Base-by-base conservation (phyloP, 441 rosid species). In the Biscutella auriculata region DNA sequence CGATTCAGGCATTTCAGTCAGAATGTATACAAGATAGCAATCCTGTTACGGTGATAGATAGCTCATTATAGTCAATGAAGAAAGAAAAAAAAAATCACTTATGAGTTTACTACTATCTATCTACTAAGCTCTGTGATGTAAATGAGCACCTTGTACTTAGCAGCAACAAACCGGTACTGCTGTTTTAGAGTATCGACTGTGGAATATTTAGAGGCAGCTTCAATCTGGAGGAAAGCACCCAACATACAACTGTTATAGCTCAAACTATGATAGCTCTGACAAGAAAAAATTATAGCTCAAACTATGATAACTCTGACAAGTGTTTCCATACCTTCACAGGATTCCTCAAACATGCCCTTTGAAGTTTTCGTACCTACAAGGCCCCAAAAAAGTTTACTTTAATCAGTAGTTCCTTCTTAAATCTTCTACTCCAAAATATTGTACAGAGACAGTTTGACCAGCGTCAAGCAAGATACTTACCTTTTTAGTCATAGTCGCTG, bases 401-500 rank as follows among this genome's bases (percentile, higher is more conserved):
- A 44, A 52, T 52, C 9, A 44, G 28, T 44, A 65, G 48, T 45
- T 43, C 51, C 52, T 60, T 39, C 19, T 47, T 6, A 28, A 26
- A 13, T 47, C 35, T 26, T 30, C 10, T 36, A 23, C 30, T 33
- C 37, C 33, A 64, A 30, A 35, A 15, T 13, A 39, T 30, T n/a
- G 21, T 4, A 23, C 8, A 45, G 63, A 52, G 51, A 53, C 26
- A 11, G 9, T 9, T 19, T 45, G 28, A 17, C n/a, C 7, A 10
- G 60, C 6, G 16, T 45, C 25, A 53, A 53, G 30, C 12, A 45
- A 44, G 19, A 30, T 29, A 21, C 40, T 40, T 47, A 87, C 97
- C 97, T 87, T 94, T 68, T 90, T 87, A 33, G 97, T 94, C 97
- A 90, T 87, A 26, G 99, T 90, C 4, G 99, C 97, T 53, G 97